phyloP scores from a whole-genome alignment of 129 eudicot species.

The Lonicera japonica region DNA sequence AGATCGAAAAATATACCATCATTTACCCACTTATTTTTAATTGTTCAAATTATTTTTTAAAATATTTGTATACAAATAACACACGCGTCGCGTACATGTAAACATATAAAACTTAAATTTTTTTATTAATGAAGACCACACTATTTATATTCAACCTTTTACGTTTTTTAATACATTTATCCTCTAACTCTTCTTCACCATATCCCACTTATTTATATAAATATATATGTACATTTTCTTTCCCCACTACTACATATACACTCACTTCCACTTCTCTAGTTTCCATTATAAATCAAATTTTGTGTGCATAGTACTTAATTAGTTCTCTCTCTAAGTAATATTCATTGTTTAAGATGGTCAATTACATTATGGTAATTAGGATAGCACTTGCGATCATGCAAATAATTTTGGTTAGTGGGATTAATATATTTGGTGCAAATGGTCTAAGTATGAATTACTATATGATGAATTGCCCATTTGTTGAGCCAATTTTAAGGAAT shows the following conservation, averaged over 20 bases:
- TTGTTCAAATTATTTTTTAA: no score
- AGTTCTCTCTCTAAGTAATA: no score
- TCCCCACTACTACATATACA: conserved; percentile 1
- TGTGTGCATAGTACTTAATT: no score
- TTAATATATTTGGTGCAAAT: conserved; percentile 11
- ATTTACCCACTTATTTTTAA: no score
- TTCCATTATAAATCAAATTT: not conserved
- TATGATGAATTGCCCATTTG: conserved; percentile 55
- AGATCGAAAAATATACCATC: no score
- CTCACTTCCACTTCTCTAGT: not conserved
- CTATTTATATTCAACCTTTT: conserved; percentile 7
- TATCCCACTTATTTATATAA: no score
- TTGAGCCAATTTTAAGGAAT: conserved; percentile 44
- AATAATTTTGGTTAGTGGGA: conserved; percentile 9
- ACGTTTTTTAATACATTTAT: not conserved
- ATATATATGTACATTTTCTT: not conserved
- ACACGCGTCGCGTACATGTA: no score
- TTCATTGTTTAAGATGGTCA: conserved; percentile 19
- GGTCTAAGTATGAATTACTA: conserved; percentile 68
- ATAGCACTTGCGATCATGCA: not conserved
- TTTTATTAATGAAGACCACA: conserved; percentile 10
- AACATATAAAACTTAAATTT: no score
- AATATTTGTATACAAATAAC: no score
- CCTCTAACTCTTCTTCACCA: not conserved
- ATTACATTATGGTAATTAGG: not conserved